Conservation (phyloP, 139 green algal genomes). For the Coccomyxa sp. region DNA sequence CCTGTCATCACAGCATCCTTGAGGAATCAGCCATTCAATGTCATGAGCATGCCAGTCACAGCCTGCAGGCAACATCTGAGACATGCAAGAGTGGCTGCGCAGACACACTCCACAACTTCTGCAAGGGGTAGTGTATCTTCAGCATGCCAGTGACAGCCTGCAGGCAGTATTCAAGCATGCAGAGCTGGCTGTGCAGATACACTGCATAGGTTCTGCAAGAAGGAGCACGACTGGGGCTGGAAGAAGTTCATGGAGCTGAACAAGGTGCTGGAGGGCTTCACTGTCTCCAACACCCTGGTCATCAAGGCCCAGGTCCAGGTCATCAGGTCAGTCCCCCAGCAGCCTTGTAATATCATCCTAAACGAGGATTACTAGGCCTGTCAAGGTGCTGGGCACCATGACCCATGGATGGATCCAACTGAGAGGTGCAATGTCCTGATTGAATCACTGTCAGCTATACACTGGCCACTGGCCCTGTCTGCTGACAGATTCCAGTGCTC, state of each 20-base stretch:
- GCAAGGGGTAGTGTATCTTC: conserved; percentile 99
- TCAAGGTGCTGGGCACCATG: no score
- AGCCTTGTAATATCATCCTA: no score
- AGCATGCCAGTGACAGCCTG: background rate
- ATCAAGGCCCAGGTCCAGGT: conserved; percentile 98
- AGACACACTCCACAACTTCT: conserved; percentile 89
- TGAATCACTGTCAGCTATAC: no score
- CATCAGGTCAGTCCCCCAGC: conserved; percentile 74
- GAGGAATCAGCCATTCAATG: no score
- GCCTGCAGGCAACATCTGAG: background rate
- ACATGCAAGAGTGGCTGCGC: no score
- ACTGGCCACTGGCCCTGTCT: no score
- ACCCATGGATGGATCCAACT: no score
- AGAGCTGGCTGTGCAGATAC: conserved; percentile 65
- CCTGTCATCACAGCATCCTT: background rate
- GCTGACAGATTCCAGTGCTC: no score
- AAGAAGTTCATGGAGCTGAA: conserved; percentile 98
- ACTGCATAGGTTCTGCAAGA: conserved; percentile 99
- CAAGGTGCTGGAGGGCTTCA: conserved; percentile 93
- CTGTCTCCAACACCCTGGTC: conserved; percentile 73
- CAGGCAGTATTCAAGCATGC: background rate
- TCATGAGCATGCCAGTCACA: no score
- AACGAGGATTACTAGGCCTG: no score
- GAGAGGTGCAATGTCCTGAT: no score
- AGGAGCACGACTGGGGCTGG: conserved; percentile 99